Base-by-base conservation (phyloP, 2,329 filamentous ascomycete species). In the Trichoderma polysporum region DNA sequence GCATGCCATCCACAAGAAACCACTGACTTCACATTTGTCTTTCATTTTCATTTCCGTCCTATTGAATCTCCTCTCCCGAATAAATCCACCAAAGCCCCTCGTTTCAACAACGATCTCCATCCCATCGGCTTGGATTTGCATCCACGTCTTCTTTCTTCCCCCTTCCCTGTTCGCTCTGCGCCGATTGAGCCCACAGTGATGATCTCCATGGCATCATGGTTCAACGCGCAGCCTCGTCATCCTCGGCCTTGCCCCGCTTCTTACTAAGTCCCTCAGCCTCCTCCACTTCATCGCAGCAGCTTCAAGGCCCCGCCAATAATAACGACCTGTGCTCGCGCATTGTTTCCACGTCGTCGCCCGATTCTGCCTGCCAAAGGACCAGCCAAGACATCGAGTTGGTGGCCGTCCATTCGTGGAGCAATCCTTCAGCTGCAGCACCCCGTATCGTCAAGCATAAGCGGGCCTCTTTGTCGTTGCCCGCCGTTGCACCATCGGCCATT, bases 261-360 rank as follows among this genome's bases (percentile, higher is more conserved):
- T 62, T 62, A 62, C 59, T 62, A 62, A 62, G 59, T 62, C 59
- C 41, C 25, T 62, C 59, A 62, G 59, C 47, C 59, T 62, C 49
- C 59, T 62, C 59, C 59, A 53, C 33, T 41, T 22, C 59, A 41
- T 53, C 59, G 27, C 49, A 52, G 33, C 59, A 62, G 47, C 59
- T 35, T 62, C 59, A 53, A 15, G 58, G 58, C 45, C 45, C 56
- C 58, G 58, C 58, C 47, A 39, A 45, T 13, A 6, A 31, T 8
- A 22, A 25, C 37, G 37, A 22, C 56, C 35, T 39, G 27, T 31
- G 56, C 56, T 59, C 37, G 19, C 56, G 56, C 56, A 45, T 59
- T 33, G 56, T 9, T 41, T 9, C 39, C 56, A 39, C 56, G 9
- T 37, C 47, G 45, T 37, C 59, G 47, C 35, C 47, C 49, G 25